These are phyloP conservation scores for Turnera subulata DNA, from an alignment of 345 rosid genomes.

Conservation along the genomic window DNA sequence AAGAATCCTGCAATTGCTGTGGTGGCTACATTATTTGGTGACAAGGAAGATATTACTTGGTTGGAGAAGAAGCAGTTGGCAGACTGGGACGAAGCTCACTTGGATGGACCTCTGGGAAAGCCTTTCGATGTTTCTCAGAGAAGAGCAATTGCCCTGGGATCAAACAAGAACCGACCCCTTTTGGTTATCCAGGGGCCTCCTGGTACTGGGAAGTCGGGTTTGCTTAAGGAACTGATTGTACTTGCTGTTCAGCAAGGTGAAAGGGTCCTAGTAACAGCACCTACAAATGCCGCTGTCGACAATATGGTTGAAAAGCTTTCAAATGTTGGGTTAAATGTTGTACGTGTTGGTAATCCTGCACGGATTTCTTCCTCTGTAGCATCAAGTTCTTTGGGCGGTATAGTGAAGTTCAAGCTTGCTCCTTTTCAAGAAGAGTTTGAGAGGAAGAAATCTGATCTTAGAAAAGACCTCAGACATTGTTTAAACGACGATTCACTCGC, in stretches of 20 bases:
- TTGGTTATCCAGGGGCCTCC: conserved; percentile 94
- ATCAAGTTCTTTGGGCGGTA: conserved; percentile 78
- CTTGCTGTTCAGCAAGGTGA: conserved; percentile 84
- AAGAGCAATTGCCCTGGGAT: conserved; percentile 66
- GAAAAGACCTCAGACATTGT: conserved; percentile 77
- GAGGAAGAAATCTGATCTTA: conserved; percentile 83
- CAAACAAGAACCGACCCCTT: conserved; percentile 74
- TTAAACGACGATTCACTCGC: conserved; percentile 89
- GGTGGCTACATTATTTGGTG: conserved; percentile 88
- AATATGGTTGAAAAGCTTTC: conserved; percentile 94
- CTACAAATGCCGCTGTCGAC: conserved; percentile 96
- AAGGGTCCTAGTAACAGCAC: conserved; percentile 90
- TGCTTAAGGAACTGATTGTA: conserved; percentile 74
- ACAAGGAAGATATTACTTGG: conserved; percentile 67
- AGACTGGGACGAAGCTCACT: conserved; percentile 55
- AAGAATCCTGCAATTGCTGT: conserved; percentile 71
- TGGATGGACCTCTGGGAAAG: conserved; percentile 44
- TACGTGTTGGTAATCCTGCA: conserved; percentile 93
- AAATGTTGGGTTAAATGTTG: conserved; percentile 59
- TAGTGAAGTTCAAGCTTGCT: conserved; percentile 72
- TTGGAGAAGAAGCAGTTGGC: conserved; percentile 53
- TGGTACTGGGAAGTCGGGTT: conserved; percentile 89
- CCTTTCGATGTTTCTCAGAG: conserved; percentile 65
- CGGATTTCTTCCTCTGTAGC: conserved; percentile 83
- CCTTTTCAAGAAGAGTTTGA: conserved; percentile 58